Base-by-base conservation (phyloP, 352 stramenopile species). In the Globisporangium paddicum region DNA sequence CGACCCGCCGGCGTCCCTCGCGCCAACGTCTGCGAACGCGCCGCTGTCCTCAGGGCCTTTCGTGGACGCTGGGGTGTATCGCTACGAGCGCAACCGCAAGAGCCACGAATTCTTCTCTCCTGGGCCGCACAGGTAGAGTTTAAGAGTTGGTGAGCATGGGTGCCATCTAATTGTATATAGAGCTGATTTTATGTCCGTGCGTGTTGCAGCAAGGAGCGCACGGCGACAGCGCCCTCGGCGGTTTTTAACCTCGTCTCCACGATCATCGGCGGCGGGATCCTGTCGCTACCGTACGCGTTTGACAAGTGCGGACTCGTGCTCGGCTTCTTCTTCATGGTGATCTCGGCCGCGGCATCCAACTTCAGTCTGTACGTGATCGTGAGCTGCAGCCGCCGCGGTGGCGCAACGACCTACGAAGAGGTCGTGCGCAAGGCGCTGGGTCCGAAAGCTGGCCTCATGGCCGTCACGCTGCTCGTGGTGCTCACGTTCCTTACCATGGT, bases 401-500 rank as follows among this genome's bases (percentile, higher is more conserved):
- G 86, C 21, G 86, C 78, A 6, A 81, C 79, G 5, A 92, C 84
- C 5, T 97, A 96, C 55, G 89, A 96, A 64, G 75, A 94, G 64
- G 79, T 95, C n/a, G 83, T 92, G 44, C 73, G 76, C 51, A 91
- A 86, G 49, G 84, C 84, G 40, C 63, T 93, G 23, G 86, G 86
- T 2, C 66, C 71, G 37, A 68, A 67, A n/a, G 83, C 81, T 1
- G 82, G 82, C 10, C 60, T 83, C 42, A 47, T 91, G 45, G 89
- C 84, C 2, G 86, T 96, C 18, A 72, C 88, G 61, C 56, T 95
- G 51, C 68, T 99, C 18, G 91, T 95, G 26, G 53, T 95, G 53
- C 93, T 98, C 49, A 98, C 91, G 46, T 98, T 98, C 64, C 93
- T 98, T 52, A 96, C 87, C 5, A 85, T 96, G 19, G 87, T 99